These are phyloP conservation scores for Fusarium abutilonis DNA, from an alignment of 2,329 filamentous ascomycete genomes.

Conservation along the genomic window DNA sequence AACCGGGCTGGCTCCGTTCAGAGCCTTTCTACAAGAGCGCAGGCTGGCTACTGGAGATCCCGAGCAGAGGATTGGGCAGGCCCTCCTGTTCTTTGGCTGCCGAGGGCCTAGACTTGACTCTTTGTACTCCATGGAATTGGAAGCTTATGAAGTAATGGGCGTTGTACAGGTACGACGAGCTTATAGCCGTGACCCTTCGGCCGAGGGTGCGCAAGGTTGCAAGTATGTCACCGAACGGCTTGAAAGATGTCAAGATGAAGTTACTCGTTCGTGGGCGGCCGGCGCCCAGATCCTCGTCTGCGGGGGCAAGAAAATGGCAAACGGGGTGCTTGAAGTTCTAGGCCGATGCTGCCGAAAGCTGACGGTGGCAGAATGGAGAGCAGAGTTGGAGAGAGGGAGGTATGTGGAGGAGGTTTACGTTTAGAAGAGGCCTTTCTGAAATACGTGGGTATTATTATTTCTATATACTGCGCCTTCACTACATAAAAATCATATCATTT, in stretches of 20 bases:
- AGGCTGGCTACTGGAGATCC: slow-evolving; percentile 52
- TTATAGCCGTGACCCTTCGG: slow-evolving; percentile 51
- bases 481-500: too few relatives aligned
- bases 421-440: too few relatives aligned
- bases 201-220: slow-evolving; percentile 54
- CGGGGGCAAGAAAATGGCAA: slow-evolving; percentile 61
- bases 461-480: too few relatives aligned
- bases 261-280: slow-evolving; percentile 51
- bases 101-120: slow-evolving; percentile 64
- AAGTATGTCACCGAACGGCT: slow-evolving; percentile 59
- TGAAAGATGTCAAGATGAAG: slow-evolving; percentile 48
- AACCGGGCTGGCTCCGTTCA: slow-evolving; percentile 69
- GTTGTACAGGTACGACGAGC: slow-evolving; percentile 67
- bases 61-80: slow-evolving; percentile 62
- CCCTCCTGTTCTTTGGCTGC: slow-evolving; percentile 72
- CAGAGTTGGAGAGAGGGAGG: too few relatives aligned
- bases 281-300: slow-evolving; percentile 71
- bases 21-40: slow-evolving; percentile 70
- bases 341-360: too few relatives aligned
- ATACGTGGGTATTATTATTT: too few relatives aligned
- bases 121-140: slow-evolving; percentile 67
- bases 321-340: slow-evolving; percentile 42
- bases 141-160: slow-evolving; percentile 61
- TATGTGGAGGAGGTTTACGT: too few relatives aligned
- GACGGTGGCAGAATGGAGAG: too few relatives aligned